These are phyloP conservation scores for Austropuccinia psidii DNA, from an alignment of 1,284 basidiomycete species.

Conservation along the genomic window DNA sequence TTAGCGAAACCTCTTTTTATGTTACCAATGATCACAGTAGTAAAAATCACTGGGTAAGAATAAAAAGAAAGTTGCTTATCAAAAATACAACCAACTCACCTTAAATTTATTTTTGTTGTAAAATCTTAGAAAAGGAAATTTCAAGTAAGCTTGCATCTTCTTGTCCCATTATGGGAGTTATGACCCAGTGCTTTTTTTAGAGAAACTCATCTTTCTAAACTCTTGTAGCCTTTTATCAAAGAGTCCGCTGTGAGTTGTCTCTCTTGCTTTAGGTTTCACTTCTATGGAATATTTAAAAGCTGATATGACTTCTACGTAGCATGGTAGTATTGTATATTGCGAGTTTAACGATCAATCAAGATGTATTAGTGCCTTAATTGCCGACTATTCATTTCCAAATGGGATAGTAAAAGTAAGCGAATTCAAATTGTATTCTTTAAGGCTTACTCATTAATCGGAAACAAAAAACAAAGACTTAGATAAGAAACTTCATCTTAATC, in stretches of 20 bases:
- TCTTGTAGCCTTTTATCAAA: not conserved
- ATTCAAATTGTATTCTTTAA: not conserved
- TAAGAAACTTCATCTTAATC: not conserved
- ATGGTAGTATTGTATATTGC: constrained; percentile 30
- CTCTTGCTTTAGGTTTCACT: not conserved
- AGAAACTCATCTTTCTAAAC: too few relatives aligned
- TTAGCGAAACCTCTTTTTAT: constrained; percentile 22
- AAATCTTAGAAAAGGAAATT: too few relatives aligned
- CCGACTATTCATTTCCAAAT: constrained; percentile 15
- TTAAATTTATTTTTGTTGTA: too few relatives aligned
- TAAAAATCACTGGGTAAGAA: constrained; percentile 19
- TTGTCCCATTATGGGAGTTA: too few relatives aligned
- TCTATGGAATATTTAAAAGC: not conserved
- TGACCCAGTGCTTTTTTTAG: too few relatives aligned
- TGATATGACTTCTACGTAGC: not conserved
- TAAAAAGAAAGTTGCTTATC: too few relatives aligned
- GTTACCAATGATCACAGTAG: constrained; percentile 29
- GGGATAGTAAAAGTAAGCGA: constrained; percentile 36
- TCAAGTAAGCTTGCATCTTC: too few relatives aligned
- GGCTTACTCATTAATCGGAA: not conserved
- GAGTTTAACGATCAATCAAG: not conserved
- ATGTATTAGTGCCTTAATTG: constrained; percentile 15
- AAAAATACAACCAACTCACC: too few relatives aligned
- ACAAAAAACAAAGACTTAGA: not conserved
- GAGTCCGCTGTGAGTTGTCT: constrained; percentile 1